Evolutionary conservation across 768 basidiomycete species (phyloP).

Genomic region (Serpula lacrymans): DNA sequence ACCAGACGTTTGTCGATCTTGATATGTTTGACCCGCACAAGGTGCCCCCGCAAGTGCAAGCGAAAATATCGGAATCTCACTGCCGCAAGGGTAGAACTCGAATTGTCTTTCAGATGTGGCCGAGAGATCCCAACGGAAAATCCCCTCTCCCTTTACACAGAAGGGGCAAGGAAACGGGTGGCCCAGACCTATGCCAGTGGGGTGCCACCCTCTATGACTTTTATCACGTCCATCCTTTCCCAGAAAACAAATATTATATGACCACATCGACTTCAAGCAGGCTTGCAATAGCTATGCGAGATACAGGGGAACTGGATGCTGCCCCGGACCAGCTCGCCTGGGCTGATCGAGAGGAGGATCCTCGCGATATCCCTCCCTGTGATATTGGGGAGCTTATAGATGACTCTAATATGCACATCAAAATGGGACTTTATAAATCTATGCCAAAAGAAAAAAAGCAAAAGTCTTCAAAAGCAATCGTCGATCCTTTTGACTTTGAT

Average conservation of each 20-base stretch:
- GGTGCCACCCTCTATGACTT: constrained; percentile 26
- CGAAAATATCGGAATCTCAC: constrained; percentile 2
- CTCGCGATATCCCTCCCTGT: constrained; percentile 13
- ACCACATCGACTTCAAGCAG: constrained; percentile 17
- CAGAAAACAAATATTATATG: fast-evolving
- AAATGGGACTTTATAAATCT: neutral
- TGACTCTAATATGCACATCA: constrained; percentile 8
- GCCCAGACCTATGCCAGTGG: constrained; percentile 18
- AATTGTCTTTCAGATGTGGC: constrained; percentile 20
- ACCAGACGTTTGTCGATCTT: neutral
- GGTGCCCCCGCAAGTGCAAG: constrained; percentile 3
- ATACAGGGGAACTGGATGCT: constrained; percentile 12
- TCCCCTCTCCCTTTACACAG: neutral
- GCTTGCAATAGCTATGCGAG: constrained; percentile 9
- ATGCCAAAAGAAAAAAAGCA: no score
- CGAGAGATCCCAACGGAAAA: constrained; percentile 18
- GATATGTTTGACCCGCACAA: neutral
- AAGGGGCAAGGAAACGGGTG: constrained; percentile 18
- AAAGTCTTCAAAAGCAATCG: no score
- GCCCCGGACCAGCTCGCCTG: constrained; percentile 17
- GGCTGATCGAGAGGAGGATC: constrained; percentile 19
- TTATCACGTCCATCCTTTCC: constrained; percentile 11
- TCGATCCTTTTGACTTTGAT: constrained; percentile 17
- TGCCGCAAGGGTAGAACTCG: constrained; percentile 10
- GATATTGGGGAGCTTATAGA: constrained; percentile 15